Base-by-base conservation (phyloP, 2,329 filamentous ascomycete species). In the Pseudogymnoascus sp. region DNA sequence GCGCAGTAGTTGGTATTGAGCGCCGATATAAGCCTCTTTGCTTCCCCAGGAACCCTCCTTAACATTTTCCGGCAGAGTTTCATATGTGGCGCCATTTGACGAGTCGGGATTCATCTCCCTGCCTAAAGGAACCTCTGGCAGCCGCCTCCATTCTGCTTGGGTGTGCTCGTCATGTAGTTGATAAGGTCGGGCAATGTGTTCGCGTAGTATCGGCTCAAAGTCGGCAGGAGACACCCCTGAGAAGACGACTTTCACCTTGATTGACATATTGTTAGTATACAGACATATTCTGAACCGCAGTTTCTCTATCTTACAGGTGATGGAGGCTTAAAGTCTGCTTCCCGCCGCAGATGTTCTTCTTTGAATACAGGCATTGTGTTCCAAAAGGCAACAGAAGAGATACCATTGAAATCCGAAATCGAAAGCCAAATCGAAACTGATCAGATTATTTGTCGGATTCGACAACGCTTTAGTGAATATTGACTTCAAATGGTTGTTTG, bases 1-100 rank as follows among this genome's bases (percentile, higher is more conserved):
- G 2, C 92, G 82, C 6, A 91, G 78, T 1, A 96, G 80, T 2
- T 84, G 78, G 70, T 94, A 96, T 59, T 95, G 89, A 0, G 84
- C 81, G 33, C 83, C 77, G 0, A 96, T 77, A 63, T 96, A 96
- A 0, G 80, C 77, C 1, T 84, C 79, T 52, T 83, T 87, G 4
- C 78, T 83, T 0, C 74, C 65, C 78, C 87, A 93, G 0, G 85
- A 76, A 0, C 78, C 77, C 0, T 80, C 65, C 18, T 86, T 76
- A 5, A 76, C 76, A 67, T 90, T 90, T 0, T 75, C 68, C 0
- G 77, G 74, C 0, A 86, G 70, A 36, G 45, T 10, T 15, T 59
- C 18, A 63, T 62, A 29, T 15, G 27, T 25, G 35, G 18, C 29
- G 18, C 27, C 6, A 58, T 60, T 2, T 55, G 64, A 2, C 60